A percentile compares a stretch with the other conserved stretches of the same genome.
Conservation (phyloP, 768 basidiomycete species). For the Auriscalpium microsporum region DNA sequence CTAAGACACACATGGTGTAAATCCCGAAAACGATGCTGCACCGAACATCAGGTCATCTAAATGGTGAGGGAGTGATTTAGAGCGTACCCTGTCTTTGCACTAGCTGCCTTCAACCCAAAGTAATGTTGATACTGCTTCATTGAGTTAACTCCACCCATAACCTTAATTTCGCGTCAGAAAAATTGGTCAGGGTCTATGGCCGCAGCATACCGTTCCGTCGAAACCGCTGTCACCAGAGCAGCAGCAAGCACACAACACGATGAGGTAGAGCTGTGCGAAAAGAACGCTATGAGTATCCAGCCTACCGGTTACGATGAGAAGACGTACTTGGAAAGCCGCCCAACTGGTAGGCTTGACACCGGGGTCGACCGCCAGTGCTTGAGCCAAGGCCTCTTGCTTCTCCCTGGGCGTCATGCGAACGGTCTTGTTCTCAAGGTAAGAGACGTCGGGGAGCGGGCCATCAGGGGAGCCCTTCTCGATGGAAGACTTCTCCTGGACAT, state of each 20-base stretch:
- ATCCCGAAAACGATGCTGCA: constrained; percentile 45
- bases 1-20: constrained; percentile 29
- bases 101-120: constrained; percentile 36
- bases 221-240: constrained; percentile 47
- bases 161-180: constrained; percentile 19
- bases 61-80: constrained; percentile 3
- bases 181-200: background rate
- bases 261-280: constrained; percentile 31
- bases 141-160: constrained; percentile 46
- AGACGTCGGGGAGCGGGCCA: background rate
- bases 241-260: constrained; percentile 39
- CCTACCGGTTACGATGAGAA: background rate
- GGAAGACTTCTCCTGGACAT: no score
- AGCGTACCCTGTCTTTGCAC: constrained; percentile 34
- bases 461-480: background rate
- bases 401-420: constrained; percentile 29
- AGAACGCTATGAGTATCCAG: background rate
- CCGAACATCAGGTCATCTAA: background rate
- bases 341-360: constrained; percentile 30
- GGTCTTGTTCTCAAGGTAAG: constrained; percentile 12
- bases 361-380: constrained; percentile 34
- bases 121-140: constrained; percentile 37
- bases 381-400: constrained; percentile 31
- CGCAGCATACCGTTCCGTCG: constrained; percentile 37
- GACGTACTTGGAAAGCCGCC: constrained; percentile 30